Percentiles rank a stretch among this genome's conserved stretches.
Evolutionary conservation across 2,329 filamentous ascomycete genomes (phyloP).

Genomic region (Exophiala sideris): DNA sequence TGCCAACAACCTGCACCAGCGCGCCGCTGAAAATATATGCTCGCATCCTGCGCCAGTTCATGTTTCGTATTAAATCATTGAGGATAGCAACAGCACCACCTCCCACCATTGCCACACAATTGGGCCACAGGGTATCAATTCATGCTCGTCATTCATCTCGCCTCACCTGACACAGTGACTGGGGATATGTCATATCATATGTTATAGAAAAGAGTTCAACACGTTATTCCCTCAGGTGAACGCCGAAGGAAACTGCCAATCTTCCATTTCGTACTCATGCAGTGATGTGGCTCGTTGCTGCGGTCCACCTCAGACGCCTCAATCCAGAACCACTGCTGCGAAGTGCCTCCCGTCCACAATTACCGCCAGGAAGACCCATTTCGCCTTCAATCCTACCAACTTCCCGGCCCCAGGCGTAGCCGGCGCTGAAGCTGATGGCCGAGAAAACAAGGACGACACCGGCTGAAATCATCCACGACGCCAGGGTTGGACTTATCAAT

Average conservation of each 20-base stretch:
- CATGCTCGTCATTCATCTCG: not conserved
- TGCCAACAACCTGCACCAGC: not conserved
- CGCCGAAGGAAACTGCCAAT: not conserved
- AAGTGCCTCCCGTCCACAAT: slow-evolving; percentile 46
- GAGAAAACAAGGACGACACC: slow-evolving; percentile 63
- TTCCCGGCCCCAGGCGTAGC: slow-evolving; percentile 60
- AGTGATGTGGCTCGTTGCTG: slow-evolving; percentile 19
- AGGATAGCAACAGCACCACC: too few species aligned
- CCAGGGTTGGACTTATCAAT: slow-evolving; percentile 55
- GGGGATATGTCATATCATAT: too few species aligned
- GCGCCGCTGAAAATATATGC: not conserved
- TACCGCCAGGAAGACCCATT: slow-evolving; percentile 33
- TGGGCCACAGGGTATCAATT: too few species aligned
- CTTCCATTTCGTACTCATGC: slow-evolving; percentile 4
- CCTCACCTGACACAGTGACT: not conserved
- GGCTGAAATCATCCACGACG: slow-evolving; percentile 64
- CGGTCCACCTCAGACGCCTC: slow-evolving; percentile 19
- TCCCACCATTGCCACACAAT: not conserved
- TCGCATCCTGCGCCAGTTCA: not conserved
- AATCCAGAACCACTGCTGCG: slow-evolving; percentile 20
- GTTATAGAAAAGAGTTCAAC: not conserved
- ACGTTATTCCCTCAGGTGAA: not conserved
- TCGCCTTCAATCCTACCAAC: slow-evolving; percentile 52
- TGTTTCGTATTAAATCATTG: not conserved
- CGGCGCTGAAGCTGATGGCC: slow-evolving; percentile 63